A percentile compares a stretch with the other conserved stretches of the same genome.
These are phyloP conservation scores for Fusarium humuli DNA, from an alignment of 2,329 filamentous ascomycete genomes.

Conservation along the genomic window DNA sequence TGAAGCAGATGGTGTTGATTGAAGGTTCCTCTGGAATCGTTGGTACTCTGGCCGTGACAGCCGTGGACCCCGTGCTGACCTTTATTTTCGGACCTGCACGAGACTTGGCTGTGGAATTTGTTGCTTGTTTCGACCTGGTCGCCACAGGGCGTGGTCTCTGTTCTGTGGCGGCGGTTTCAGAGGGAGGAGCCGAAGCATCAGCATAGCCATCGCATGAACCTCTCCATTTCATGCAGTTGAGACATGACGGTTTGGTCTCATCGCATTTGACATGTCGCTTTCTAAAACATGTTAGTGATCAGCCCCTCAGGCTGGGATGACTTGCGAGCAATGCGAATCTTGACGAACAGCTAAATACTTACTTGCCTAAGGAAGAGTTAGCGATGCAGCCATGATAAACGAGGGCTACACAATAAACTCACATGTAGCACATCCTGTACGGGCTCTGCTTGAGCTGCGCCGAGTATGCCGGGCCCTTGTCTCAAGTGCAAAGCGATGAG, in stretches of 20 bases:
- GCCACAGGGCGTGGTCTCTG: constrained; percentile 16
- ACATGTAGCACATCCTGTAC: constrained; percentile 55
- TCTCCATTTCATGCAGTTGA: constrained; percentile 57
- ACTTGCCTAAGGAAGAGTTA: constrained; percentile 49
- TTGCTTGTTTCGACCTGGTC: constrained; percentile 16
- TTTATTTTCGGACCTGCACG: constrained; percentile 29
- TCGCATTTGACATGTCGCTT: constrained; percentile 59
- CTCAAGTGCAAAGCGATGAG: constrained; percentile 55
- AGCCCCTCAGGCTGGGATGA: background rate
- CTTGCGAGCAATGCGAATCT: background rate
- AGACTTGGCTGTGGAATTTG: constrained; percentile 11
- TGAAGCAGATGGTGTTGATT: constrained; percentile 52
- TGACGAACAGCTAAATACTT: constrained; percentile 29
- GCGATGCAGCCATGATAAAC: constrained; percentile 4
- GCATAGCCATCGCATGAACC: constrained; percentile 55
- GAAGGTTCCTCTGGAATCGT: constrained; percentile 50
- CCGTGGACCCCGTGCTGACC: constrained; percentile 30
- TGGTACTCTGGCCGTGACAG: constrained; percentile 48
- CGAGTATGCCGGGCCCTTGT: constrained; percentile 53
- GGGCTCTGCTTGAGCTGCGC: constrained; percentile 54
- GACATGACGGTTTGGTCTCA: constrained; percentile 55
- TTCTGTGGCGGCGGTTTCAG: constrained; percentile 12
- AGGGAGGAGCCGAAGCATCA: constrained; percentile 30
- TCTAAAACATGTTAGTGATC: constrained; percentile 40
- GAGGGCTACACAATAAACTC: constrained; percentile 32